These are phyloP conservation scores for Neostapfia colusana DNA, from an alignment of 176 grass and related monocot genomes.

Conservation along the genomic window DNA sequence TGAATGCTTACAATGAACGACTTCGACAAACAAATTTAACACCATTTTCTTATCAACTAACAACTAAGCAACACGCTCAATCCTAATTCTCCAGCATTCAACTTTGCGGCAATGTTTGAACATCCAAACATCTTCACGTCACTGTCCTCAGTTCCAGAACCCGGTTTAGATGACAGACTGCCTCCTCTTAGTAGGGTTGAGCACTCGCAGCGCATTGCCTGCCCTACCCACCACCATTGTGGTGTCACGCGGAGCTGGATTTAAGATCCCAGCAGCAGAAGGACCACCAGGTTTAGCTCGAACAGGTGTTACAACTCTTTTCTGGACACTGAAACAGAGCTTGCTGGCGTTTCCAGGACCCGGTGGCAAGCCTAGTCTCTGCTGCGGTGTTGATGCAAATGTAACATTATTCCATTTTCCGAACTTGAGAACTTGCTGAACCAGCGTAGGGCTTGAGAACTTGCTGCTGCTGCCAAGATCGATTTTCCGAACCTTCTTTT, in stretches of 20 bases:
- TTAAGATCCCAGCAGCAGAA: conserved; percentile 43
- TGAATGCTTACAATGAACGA: background rate
- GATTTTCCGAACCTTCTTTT: conserved; percentile 32
- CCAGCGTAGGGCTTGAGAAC: conserved; percentile 63
- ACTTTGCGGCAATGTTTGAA: conserved; percentile 32
- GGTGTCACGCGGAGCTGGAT: conserved; percentile 43
- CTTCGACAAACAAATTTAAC: background rate
- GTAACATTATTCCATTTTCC: conserved; percentile 45
- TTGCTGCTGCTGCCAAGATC: conserved; percentile 57
- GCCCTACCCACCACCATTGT: conserved; percentile 21
- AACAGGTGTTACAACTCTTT: conserved; percentile 47
- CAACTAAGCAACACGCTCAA: background rate
- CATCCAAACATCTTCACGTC: conserved; percentile 27
- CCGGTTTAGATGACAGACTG: conserved; percentile 54
- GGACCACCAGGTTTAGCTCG: conserved; percentile 11
- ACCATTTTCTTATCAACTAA: background rate
- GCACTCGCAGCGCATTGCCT: conserved; percentile 44
- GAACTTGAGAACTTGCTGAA: conserved; percentile 19
- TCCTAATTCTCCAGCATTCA: too few relatives aligned
- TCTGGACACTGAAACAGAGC: conserved; percentile 62
- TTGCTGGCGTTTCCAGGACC: conserved; percentile 50
- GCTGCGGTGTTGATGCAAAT: conserved; percentile 15
- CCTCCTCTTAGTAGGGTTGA: conserved; percentile 56
- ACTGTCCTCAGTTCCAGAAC: background rate
- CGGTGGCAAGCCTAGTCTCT: conserved; percentile 32